phyloP scores from a whole-genome alignment of 257 asterid species.

The Solanum appendiculatum region DNA sequence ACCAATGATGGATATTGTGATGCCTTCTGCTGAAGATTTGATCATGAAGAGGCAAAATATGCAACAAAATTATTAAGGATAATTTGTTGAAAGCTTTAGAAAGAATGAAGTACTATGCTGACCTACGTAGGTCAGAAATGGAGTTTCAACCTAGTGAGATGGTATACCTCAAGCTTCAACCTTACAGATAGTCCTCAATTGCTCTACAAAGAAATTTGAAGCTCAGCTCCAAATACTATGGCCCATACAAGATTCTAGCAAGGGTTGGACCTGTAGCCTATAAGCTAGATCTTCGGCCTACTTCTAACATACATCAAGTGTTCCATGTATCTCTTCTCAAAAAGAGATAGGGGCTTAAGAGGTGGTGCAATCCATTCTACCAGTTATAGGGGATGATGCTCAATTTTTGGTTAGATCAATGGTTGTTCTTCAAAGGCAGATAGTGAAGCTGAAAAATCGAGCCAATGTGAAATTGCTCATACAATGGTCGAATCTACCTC shows the following conservation, averaged over 20 bases:
- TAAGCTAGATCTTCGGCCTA: not conserved
- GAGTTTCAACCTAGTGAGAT: not conserved
- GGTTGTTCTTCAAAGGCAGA: not conserved
- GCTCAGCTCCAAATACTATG: not conserved
- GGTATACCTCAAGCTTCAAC: not conserved
- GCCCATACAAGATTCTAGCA: not conserved
- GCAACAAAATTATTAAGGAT: not conserved
- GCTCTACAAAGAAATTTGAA: not conserved
- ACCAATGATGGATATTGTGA: not conserved
- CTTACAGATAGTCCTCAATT: not conserved
- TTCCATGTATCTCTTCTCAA: not conserved
- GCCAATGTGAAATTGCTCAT: not conserved
- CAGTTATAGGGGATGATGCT: not conserved
- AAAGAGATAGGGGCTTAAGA: not conserved
- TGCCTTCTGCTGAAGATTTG: not conserved
- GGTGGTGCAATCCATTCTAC: not conserved
- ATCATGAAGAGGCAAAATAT: not conserved
- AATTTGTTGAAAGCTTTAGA: not conserved
- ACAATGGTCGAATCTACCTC: not conserved
- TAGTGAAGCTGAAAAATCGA: not conserved
- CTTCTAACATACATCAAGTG: not conserved
- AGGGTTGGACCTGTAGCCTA: not conserved
- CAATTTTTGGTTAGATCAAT: not conserved
- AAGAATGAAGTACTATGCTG: not conserved
- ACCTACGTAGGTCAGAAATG: not conserved